These are phyloP conservation scores for Yarrowia keelungensis DNA, from an alignment of 805 yeast species.

Conservation along the genomic window DNA sequence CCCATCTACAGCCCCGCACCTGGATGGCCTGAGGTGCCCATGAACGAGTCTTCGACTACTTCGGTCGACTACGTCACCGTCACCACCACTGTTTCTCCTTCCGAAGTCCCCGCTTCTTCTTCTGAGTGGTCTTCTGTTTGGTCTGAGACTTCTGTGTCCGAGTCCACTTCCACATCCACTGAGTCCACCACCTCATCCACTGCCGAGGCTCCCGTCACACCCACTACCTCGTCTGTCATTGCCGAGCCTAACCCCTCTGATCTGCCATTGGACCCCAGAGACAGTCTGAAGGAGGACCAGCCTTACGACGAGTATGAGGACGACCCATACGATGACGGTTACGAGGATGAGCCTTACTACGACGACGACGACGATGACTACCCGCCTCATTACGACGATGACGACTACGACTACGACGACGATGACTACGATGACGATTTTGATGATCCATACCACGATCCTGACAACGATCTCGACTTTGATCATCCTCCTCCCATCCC, in stretches of 20 bases:
- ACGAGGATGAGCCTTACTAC: slow-evolving; percentile 20
- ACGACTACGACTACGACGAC: slow-evolving; percentile 22
- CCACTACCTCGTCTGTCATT: neutral
- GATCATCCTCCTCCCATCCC: slow-evolving; percentile 29
- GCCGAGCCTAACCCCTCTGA: neutral
- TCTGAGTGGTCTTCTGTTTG: neutral
- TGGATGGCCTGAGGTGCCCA: slow-evolving; percentile 30
- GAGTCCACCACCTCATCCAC: neutral
- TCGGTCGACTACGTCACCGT: slow-evolving; percentile 24
- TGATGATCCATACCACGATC: slow-evolving; percentile 28
- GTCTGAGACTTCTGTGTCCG: neutral
- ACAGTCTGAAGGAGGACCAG: slow-evolving; percentile 10
- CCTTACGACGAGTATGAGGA: slow-evolving; percentile 10
- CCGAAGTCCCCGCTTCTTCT: neutral
- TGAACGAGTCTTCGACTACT: slow-evolving; percentile 2
- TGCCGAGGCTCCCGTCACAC: neutral
- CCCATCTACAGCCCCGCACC: slow-evolving; percentile 29
- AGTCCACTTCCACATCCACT: neutral
- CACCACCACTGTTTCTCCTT: neutral
- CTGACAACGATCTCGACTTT: slow-evolving; percentile 18
- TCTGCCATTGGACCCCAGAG: slow-evolving; percentile 6
- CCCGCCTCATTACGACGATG: slow-evolving; percentile 16
- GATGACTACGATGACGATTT: slow-evolving; percentile 26
- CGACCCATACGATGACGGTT: slow-evolving; percentile 5
- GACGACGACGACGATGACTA: slow-evolving; percentile 12